A percentile compares a stretch with the other conserved stretches of the same genome.
Evolutionary conservation across 2,329 filamentous ascomycete species (phyloP).

Genomic region (Xylariales sp.): DNA sequence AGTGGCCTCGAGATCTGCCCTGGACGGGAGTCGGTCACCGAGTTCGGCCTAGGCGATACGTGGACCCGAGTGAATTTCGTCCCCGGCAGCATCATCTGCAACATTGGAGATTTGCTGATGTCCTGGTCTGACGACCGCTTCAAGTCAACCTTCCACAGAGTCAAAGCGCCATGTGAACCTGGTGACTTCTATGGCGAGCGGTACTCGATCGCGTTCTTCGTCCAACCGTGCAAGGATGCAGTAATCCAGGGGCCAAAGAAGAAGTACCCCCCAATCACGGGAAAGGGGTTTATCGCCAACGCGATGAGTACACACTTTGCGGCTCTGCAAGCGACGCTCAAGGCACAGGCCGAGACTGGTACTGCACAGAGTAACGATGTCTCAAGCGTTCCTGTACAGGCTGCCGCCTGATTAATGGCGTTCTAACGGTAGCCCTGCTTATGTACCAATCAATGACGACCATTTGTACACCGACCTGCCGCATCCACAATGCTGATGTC

Average conservation of each 20-base stretch:
- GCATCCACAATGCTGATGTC: too few relatives aligned
- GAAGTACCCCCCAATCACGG: conserved; percentile 56
- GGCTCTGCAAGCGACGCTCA: conserved; percentile 3
- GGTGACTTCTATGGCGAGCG: conserved; percentile 51
- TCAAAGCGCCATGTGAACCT: conserved; percentile 50
- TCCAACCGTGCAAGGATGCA: conserved; percentile 52
- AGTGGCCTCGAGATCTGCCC: conserved; percentile 58
- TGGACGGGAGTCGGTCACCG: conserved; percentile 51
- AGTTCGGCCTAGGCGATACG: conserved; percentile 49
- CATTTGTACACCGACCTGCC: too few relatives aligned
- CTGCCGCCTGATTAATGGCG: too few relatives aligned
- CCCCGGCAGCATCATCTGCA: conserved; percentile 51
- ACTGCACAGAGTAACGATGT: too few relatives aligned
- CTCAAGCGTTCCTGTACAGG: too few relatives aligned
- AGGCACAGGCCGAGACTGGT: too few relatives aligned
- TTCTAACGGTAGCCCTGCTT: too few relatives aligned
- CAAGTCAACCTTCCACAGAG: conserved; percentile 58
- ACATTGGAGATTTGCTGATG: conserved; percentile 61
- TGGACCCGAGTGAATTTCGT: conserved; percentile 56
- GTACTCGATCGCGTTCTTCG: conserved; percentile 61
- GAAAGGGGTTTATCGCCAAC: conserved; percentile 53
- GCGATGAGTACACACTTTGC: conserved; percentile 27
- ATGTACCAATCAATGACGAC: too few relatives aligned
- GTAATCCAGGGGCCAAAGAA: conserved; percentile 52
- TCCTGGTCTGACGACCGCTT: conserved; percentile 61